Percentiles rank a stretch among this genome's conserved stretches.
phyloP scores from a whole-genome alignment of 2,329 filamentous ascomycete species.

The Knufia fluminis region DNA sequence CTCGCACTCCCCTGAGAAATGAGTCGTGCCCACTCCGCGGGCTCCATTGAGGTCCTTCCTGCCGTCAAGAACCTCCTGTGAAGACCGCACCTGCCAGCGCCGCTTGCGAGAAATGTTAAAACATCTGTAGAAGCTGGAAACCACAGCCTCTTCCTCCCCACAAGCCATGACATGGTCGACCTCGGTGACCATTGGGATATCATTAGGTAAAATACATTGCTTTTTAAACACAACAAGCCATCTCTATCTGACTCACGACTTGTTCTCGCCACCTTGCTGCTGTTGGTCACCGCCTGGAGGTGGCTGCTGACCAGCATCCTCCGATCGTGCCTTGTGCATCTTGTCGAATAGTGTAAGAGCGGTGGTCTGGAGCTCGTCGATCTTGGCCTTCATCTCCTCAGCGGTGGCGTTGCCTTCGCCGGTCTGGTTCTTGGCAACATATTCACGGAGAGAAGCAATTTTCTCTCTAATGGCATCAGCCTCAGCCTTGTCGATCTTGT shows the following conservation, averaged over 20 bases:
- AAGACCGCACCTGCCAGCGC: background rate
- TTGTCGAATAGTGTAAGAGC: conserved; percentile 97
- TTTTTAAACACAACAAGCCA: conserved; percentile 10
- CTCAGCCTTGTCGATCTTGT: conserved; percentile 94
- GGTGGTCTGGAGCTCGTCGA: conserved; percentile 91
- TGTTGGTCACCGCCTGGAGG: conserved; percentile 31
- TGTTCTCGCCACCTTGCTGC: conserved; percentile 24
- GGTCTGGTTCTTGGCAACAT: conserved; percentile 87
- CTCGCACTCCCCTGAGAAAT: background rate
- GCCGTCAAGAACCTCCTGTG: background rate
- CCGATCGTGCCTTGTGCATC: conserved; percentile 92
- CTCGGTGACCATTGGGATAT: conserved; percentile 17
- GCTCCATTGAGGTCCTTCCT: background rate
- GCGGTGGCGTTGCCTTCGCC: conserved; percentile 80
- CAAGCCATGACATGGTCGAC: background rate
- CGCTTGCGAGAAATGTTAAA: background rate
- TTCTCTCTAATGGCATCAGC: conserved; percentile 89
- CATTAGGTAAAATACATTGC: conserved; percentile 23
- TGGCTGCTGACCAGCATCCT: conserved; percentile 49
- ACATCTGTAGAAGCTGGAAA: conserved; percentile 4
- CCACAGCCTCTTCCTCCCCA: background rate
- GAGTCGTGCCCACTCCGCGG: background rate
- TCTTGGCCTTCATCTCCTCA: conserved; percentile 96
- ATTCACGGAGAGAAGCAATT: conserved; percentile 75
- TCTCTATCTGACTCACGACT: conserved; percentile 38